Conservation (phyloP, 176 grass and related monocot genomes). For the Alloteropsis semialata region DNA sequence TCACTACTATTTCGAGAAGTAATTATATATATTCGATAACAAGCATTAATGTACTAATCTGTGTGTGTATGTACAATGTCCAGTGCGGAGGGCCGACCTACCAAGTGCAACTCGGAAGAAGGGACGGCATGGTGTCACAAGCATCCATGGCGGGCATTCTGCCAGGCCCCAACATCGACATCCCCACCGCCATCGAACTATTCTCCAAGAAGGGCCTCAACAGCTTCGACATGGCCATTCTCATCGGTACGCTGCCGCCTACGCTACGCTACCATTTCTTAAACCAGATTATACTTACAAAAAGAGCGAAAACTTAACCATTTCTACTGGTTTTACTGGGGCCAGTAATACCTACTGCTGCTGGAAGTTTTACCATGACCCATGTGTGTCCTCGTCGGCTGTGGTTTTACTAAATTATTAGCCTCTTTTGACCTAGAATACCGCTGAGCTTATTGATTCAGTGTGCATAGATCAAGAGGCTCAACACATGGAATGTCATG, state of each 20-base stretch:
- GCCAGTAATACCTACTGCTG: not conserved
- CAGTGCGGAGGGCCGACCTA: constrained; percentile 50
- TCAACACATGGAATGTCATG: constrained; percentile 40
- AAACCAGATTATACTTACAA: not conserved
- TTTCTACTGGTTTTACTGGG: not conserved
- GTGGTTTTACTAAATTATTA: not conserved
- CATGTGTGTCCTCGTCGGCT: constrained; percentile 1
- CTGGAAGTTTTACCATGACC: not conserved
- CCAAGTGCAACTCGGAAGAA: constrained; percentile 63
- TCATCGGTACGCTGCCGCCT: constrained; percentile 54
- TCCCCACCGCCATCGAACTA: constrained; percentile 36
- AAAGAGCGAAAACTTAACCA: not conserved
- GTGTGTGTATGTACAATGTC: not conserved
- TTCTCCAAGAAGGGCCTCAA: constrained; percentile 61
- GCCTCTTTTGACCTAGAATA: constrained; percentile 25
- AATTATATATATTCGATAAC: no score
- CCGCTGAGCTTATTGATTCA: not conserved
- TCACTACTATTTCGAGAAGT: not conserved
- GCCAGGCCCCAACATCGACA: constrained; percentile 35
- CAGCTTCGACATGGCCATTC: constrained; percentile 61
- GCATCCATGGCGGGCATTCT: constrained; percentile 45
- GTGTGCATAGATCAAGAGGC: not conserved
- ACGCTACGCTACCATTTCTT: not conserved
- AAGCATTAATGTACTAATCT: not conserved
- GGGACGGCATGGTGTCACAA: constrained; percentile 59